phyloP scores from a whole-genome alignment of 371 early-diverging fungal genomes.

The Mucor sp. region DNA sequence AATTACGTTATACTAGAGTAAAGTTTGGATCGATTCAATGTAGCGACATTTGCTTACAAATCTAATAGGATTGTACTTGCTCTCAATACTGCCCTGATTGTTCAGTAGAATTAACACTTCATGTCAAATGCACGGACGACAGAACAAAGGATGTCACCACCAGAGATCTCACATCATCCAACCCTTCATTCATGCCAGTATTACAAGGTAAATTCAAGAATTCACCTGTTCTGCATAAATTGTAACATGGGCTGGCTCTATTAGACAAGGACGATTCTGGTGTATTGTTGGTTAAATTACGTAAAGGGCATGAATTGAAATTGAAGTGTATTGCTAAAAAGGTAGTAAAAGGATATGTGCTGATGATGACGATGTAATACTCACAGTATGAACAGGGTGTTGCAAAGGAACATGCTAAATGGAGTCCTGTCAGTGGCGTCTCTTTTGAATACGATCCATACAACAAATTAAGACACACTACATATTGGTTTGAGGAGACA shows the following conservation, averaged over 20 bases:
- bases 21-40: slow-evolving; percentile 3
- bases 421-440: slow-evolving; percentile 95
- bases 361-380: slow-evolving; percentile 19
- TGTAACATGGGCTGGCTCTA: not conserved
- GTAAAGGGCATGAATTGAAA: slow-evolving; percentile 91
- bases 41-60: not conserved
- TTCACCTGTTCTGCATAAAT: not conserved
- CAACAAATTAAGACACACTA: slow-evolving; percentile 92
- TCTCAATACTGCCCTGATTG: slow-evolving; percentile 87
- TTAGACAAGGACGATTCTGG: slow-evolving; percentile 71
- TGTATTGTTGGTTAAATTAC: slow-evolving; percentile 89
- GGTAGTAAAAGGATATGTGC: slow-evolving; percentile 23
- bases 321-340: slow-evolving; percentile 88
- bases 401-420: slow-evolving; percentile 98
- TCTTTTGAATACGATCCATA: slow-evolving; percentile 98
- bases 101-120: slow-evolving; percentile 86
- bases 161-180: slow-evolving; percentile 76
- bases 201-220: slow-evolving; percentile 47
- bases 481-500: slow-evolving; percentile 95
- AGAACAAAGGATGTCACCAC: slow-evolving; percentile 81
- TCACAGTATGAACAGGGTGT: slow-evolving; percentile 67
- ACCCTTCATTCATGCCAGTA: slow-evolving; percentile 81
- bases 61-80: slow-evolving; percentile 86
- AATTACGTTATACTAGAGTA: slow-evolving; percentile 85
- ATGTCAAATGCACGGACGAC: slow-evolving; percentile 84